A percentile compares a stretch with the other conserved stretches of the same genome.
Conservation (phyloP, 2,329 filamentous ascomycete genomes). For the Sarocladium oryzae region DNA sequence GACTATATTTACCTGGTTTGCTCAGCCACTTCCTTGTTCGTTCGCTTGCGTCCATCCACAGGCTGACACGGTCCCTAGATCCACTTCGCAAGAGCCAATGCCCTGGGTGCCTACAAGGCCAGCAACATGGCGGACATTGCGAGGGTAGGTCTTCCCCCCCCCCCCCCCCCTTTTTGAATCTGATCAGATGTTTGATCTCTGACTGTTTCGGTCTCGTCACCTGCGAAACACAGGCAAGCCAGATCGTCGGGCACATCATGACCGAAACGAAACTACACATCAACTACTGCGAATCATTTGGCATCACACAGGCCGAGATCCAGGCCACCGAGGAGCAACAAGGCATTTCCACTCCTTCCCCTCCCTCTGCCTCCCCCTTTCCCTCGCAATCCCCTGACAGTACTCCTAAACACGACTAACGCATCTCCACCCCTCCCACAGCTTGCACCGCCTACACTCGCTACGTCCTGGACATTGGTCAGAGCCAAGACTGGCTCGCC, state of each 20-base stretch:
- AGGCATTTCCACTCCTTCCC: conserved; percentile 36
- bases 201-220: no score
- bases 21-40: conserved; percentile 1
- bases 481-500: conserved; percentile 81
- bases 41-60: background rate
- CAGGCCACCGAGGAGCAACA: conserved; percentile 66
- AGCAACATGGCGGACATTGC: conserved; percentile 67
- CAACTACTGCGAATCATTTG: conserved; percentile 75
- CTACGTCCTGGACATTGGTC: conserved; percentile 83
- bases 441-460: conserved; percentile 78
- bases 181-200: no score
- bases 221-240: no score
- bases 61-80: conserved; percentile 39
- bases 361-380: conserved; percentile 6
- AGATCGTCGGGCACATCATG: conserved; percentile 70
- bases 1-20: conserved; percentile 83
- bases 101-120: conserved; percentile 79
- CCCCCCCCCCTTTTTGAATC: no score
- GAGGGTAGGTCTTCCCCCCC: conserved; percentile 42
- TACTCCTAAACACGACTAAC: conserved; percentile 6
- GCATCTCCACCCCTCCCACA: conserved; percentile 16
- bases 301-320: conserved; percentile 67
- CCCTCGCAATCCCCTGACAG: background rate
- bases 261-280: conserved; percentile 77
- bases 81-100: conserved; percentile 83